These are phyloP conservation scores for Colletotrichum sp. DNA, from an alignment of 2,329 filamentous ascomycete genomes.

Conservation along the genomic window DNA sequence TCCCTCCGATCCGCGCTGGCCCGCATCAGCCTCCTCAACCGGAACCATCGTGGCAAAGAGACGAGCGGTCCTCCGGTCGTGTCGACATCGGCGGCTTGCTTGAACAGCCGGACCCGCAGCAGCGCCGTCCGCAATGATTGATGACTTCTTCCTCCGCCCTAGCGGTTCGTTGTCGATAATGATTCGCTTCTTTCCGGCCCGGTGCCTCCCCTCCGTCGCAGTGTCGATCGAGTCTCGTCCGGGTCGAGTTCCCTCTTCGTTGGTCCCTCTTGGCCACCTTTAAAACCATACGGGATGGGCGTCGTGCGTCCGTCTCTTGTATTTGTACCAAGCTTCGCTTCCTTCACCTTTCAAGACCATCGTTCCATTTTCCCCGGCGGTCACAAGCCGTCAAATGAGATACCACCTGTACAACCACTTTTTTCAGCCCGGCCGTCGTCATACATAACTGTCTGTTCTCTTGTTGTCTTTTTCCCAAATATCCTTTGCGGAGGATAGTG, in stretches of 20 bases:
- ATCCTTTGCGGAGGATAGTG: background rate
- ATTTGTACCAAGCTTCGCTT: background rate
- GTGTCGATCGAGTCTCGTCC: background rate
- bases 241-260: background rate
- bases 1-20: conserved; percentile 53
- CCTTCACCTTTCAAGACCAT: conserved; percentile 1
- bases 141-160: conserved; percentile 4
- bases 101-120: conserved; percentile 54
- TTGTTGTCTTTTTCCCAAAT: background rate
- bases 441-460: conserved; percentile 10
- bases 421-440: background rate
- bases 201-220: background rate
- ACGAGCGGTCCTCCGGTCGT: conserved; percentile 55
- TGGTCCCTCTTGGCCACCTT: background rate
- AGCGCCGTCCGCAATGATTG: conserved; percentile 29
- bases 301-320: conserved; percentile 3
- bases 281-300: background rate
- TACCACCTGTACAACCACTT: conserved; percentile 23
- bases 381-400: conserved; percentile 18
- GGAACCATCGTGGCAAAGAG: conserved; percentile 41
- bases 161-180: conserved; percentile 17
- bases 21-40: conserved; percentile 31
- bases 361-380: conserved; percentile 5
- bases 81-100: conserved; percentile 68
- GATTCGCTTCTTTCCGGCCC: conserved; percentile 5